These are phyloP conservation scores for Pseudotsuga menziesii DNA, from an alignment of 75 land plant genomes.

Conservation along the genomic window DNA sequence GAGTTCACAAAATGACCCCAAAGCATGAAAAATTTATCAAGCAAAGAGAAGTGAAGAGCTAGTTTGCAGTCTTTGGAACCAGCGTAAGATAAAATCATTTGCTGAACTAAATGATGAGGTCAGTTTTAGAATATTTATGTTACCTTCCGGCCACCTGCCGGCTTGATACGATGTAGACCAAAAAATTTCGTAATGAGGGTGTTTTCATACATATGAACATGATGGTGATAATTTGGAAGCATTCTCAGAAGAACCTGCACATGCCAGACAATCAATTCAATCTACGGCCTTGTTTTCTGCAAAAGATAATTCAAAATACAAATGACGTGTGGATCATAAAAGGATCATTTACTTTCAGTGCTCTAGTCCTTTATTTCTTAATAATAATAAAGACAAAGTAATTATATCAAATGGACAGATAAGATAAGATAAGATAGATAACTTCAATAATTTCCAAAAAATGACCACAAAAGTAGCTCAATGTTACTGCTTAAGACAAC, in stretches of 20 bases:
- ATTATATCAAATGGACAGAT: too few relatives aligned
- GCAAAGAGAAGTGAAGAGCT: neutral
- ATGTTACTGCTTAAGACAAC: too few relatives aligned
- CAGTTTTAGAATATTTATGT: constrained; percentile 6
- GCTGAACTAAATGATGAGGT: neutral
- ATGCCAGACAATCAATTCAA: neutral
- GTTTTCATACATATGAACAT: constrained; percentile 79
- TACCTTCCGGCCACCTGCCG: constrained; percentile 98
- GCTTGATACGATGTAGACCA: constrained; percentile 97
- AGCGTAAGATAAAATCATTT: neutral
- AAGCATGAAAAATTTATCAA: neutral
- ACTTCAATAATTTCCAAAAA: too few relatives aligned
- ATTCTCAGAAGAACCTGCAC: constrained; percentile 78
- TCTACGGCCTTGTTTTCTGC: neutral
- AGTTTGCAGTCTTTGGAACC: neutral
- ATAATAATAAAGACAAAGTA: too few relatives aligned
- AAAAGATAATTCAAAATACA: neutral
- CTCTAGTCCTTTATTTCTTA: neutral
- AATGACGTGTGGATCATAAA: neutral
- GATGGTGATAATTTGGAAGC: constrained; percentile 85
- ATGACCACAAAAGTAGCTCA: too few relatives aligned
- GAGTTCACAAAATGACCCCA: neutral
- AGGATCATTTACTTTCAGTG: neutral
- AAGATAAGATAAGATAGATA: too few relatives aligned
- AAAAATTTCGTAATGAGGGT: constrained; percentile 97